Conservation (phyloP, 345 rosid genomes). For the Salix udensis region DNA sequence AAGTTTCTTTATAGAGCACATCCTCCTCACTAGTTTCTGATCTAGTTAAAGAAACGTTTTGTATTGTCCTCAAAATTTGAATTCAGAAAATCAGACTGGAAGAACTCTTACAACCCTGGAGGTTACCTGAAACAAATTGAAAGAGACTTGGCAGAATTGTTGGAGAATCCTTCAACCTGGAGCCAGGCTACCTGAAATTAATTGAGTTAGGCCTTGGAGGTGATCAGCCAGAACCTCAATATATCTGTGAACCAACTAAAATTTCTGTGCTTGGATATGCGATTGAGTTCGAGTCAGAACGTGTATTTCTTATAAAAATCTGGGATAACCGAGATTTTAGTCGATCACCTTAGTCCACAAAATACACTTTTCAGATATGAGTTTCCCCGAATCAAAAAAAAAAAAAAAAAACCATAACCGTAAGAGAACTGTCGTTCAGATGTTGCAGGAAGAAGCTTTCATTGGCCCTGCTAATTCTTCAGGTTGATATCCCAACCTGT, state of each 20-base stretch:
- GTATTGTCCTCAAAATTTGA: no score
- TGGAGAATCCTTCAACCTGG: background rate
- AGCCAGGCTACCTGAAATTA: background rate
- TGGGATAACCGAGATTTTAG: rapidly evolving
- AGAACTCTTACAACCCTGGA: no score
- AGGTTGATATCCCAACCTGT: background rate
- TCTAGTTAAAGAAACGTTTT: no score
- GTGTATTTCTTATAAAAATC: no score
- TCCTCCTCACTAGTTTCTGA: no score
- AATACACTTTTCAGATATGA: rapidly evolving
- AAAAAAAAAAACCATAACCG: background rate
- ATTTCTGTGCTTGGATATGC: background rate
- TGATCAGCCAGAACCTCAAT: background rate
- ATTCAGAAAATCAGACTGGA: no score
- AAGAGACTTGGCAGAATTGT: background rate
- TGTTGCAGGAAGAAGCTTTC: background rate
- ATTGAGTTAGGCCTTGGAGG: background rate
- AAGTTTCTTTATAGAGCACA: no score
- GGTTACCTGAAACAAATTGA: background rate
- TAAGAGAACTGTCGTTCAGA: background rate
- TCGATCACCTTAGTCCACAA: rapidly evolving
- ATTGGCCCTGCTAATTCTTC: background rate
- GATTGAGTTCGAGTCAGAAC: background rate
- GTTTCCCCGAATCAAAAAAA: no score
- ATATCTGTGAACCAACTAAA: background rate